Evolutionary conservation across 371 early-diverging fungal species (phyloP).

Genomic region (Mucor irregularis): DNA sequence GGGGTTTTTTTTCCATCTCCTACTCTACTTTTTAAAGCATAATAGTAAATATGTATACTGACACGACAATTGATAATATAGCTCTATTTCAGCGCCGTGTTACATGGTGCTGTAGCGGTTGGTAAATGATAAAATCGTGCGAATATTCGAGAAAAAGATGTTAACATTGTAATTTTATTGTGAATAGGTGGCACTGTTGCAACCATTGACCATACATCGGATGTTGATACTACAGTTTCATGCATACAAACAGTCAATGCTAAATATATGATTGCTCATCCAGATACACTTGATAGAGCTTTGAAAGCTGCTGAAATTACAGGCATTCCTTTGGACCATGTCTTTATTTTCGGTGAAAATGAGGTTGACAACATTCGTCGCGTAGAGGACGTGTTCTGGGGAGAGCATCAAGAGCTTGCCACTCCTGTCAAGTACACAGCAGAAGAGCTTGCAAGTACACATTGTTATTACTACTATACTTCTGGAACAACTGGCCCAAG

Average conservation of each 20-base stretch:
- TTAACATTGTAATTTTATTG: not conserved
- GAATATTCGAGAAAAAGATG: no score
- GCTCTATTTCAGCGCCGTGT: not conserved
- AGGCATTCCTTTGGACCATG: conserved; percentile 41
- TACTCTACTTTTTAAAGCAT: not conserved
- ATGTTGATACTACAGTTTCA: not conserved
- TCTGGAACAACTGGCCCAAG: conserved; percentile 30
- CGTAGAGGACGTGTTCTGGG: conserved; percentile 7
- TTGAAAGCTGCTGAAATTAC: conserved; percentile 48
- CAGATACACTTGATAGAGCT: conserved; percentile 36
- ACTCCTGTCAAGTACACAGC: conserved; percentile 3
- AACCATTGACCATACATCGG: not conserved
- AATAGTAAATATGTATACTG: not conserved
- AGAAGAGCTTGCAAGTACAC: conserved; percentile 6
- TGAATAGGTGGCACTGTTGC: not conserved
- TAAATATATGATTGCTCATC: conserved; percentile 25
- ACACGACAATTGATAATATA: not conserved
- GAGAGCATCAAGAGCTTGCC: not conserved
- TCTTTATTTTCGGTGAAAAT: conserved; percentile 54
- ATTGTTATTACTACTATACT: conserved; percentile 21
- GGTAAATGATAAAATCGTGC: no score
- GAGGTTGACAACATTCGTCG: conserved; percentile 23
- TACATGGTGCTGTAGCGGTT: not conserved
- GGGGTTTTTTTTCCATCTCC: no score
- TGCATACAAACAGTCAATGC: not conserved